These are phyloP conservation scores for Medicago lupulina DNA, from an alignment of 306 rosid genomes.

Conservation along the genomic window DNA sequence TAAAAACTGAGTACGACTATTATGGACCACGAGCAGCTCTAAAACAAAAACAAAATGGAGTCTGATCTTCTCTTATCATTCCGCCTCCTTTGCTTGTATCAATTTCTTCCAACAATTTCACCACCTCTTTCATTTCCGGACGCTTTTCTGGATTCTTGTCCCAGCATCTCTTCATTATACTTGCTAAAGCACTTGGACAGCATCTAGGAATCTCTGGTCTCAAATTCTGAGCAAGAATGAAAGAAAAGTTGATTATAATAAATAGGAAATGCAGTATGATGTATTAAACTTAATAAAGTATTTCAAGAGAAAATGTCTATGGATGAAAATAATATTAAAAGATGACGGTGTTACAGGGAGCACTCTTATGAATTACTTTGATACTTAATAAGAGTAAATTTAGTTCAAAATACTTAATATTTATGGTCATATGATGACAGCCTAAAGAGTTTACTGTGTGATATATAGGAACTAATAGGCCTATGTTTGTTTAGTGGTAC, in stretches of 20 bases:
- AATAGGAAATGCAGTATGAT: neutral
- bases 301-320: neutral
- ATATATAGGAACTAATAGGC: neutral
- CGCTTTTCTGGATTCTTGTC: slow-evolving; percentile 69
- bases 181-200: slow-evolving; percentile 67
- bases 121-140: slow-evolving; percentile 82
- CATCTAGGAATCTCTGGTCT: slow-evolving; percentile 81
- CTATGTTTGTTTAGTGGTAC: no score
- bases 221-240: slow-evolving; percentile 50
- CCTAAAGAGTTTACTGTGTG: neutral
- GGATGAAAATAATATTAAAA: neutral
- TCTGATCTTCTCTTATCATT: slow-evolving; percentile 66
- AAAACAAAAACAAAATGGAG: slow-evolving; percentile 60
- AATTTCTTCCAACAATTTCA: slow-evolving; percentile 67
- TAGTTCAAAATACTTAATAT: neutral
- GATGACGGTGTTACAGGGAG: neutral
- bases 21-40: slow-evolving; percentile 59
- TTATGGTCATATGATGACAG: neutral
- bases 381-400: neutral
- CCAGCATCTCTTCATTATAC: slow-evolving; percentile 77
- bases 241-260: neutral
- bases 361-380: neutral
- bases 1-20: neutral
- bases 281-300: neutral
- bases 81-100: slow-evolving; percentile 87